These are phyloP conservation scores for Salix brachista DNA, from an alignment of 345 rosid genomes.

Conservation along the genomic window DNA sequence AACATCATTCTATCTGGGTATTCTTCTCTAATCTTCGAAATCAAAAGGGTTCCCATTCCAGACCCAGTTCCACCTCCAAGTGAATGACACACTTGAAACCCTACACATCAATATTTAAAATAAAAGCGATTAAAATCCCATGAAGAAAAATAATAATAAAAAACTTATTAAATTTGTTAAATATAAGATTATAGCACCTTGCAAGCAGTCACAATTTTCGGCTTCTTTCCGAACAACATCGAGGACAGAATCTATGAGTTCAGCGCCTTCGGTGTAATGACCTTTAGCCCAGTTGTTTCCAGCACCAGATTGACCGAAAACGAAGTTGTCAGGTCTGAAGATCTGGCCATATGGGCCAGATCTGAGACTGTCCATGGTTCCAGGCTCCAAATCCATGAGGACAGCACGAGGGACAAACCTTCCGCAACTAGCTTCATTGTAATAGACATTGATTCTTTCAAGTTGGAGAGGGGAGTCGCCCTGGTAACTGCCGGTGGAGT, in stretches of 20 bases:
- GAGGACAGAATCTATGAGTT: slow-evolving; percentile 27
- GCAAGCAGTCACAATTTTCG: slow-evolving; percentile 29
- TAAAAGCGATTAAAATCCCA: neutral
- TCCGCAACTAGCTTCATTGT: slow-evolving; percentile 27
- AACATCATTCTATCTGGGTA: slow-evolving; percentile 32
- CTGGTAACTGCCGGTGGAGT: slow-evolving; percentile 20
- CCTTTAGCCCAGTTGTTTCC: slow-evolving; percentile 30
- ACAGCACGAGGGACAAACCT: slow-evolving; percentile 30
- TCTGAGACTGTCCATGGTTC: slow-evolving; percentile 27
- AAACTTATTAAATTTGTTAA: neutral
- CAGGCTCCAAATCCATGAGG: slow-evolving; percentile 33
- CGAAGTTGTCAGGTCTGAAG: slow-evolving; percentile 27
- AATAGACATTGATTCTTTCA: slow-evolving; percentile 27
- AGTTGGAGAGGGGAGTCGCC: slow-evolving; percentile 24
- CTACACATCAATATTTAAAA: neutral
- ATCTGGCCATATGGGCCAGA: slow-evolving; percentile 28
- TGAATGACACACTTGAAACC: slow-evolving; percentile 30
- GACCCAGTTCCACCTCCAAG: slow-evolving; percentile 34
- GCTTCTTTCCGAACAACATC: slow-evolving; percentile 31
- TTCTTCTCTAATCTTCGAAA: slow-evolving; percentile 28
- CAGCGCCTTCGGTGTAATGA: slow-evolving; percentile 30
- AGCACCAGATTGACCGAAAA: slow-evolving; percentile 30
- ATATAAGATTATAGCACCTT: slow-evolving; percentile 2
- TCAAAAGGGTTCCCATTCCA: slow-evolving; percentile 30
- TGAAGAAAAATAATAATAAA: neutral